These are phyloP conservation scores for Sisymbrium irio DNA, from an alignment of 345 rosid genomes.

Conservation along the genomic window DNA sequence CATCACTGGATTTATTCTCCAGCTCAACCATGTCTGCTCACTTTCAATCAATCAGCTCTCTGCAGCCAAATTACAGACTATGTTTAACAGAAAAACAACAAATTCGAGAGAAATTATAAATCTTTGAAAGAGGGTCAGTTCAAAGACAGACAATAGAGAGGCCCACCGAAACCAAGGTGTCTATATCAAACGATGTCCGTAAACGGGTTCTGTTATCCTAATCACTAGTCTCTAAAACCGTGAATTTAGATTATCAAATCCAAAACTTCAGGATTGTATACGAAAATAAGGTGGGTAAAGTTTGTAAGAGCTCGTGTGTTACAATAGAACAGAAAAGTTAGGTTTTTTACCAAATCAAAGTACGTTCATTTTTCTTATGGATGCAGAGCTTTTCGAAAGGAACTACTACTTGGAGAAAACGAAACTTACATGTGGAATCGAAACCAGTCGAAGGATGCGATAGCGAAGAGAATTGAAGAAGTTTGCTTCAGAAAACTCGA, in stretches of 20 bases:
- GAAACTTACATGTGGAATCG: neutral
- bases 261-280: neutral
- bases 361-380: neutral
- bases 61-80: neutral
- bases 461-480: neutral
- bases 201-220: neutral
- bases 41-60: constrained; percentile 16
- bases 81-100: neutral
- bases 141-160: neutral
- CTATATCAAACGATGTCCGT: neutral
- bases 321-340: neutral
- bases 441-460: neutral
- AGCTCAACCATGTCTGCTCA: constrained; percentile 34
- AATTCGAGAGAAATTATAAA: neutral
- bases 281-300: neutral
- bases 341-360: too few species aligned
- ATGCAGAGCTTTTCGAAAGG: neutral
- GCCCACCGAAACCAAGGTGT: neutral
- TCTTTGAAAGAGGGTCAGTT: neutral
- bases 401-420: neutral
- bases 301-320: neutral
- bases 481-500: neutral
- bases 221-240: neutral
- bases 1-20: constrained; percentile 31
- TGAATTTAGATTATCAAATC: neutral